Percentiles rank a stretch among this genome's conserved stretches.
Conservation (phyloP, 1,284 basidiomycete genomes). For the Sanguinoderma infundibulare region DNA sequence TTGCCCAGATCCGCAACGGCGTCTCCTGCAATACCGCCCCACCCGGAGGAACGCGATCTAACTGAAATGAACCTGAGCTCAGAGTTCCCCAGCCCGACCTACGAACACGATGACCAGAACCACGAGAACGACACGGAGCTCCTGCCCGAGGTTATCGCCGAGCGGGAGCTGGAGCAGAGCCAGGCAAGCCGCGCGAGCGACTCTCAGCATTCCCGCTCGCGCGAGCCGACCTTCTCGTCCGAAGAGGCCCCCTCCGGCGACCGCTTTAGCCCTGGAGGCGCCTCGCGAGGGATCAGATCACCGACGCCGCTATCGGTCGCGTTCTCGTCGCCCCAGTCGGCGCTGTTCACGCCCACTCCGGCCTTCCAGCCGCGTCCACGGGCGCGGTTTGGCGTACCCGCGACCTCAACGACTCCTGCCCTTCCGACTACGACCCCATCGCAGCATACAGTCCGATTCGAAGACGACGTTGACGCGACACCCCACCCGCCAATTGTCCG, state of each 20-base stretch:
- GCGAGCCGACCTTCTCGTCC: constrained; percentile 73
- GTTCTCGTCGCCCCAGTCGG: constrained; percentile 41
- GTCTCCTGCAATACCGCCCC: constrained; percentile 44
- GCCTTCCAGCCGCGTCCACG: constrained; percentile 61
- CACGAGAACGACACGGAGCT: constrained; percentile 17
- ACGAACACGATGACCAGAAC: neutral
- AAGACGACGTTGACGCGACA: constrained; percentile 1
- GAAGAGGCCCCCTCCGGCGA: constrained; percentile 36
- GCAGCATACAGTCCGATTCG: constrained; percentile 27
- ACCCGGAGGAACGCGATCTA: constrained; percentile 26
- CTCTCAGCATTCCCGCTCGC: constrained; percentile 13
- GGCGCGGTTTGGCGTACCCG: constrained; percentile 59
- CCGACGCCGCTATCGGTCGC: constrained; percentile 46
- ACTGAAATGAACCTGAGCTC: constrained; percentile 22
- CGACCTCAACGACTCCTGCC: constrained; percentile 23
- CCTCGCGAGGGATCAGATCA: constrained; percentile 26
- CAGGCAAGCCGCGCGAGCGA: constrained; percentile 3
- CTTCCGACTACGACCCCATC: constrained; percentile 26
- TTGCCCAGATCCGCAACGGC: constrained; percentile 59
- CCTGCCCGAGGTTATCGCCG: constrained; percentile 15
- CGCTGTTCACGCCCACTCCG: constrained; percentile 63
- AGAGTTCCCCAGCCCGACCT: constrained; percentile 5
- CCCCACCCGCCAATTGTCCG: neutral
- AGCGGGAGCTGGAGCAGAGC: constrained; percentile 4
- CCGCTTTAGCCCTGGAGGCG: constrained; percentile 15